These are phyloP conservation scores for Vitis riparia DNA, from an alignment of 164 flowering plant genomes.

Conservation along the genomic window DNA sequence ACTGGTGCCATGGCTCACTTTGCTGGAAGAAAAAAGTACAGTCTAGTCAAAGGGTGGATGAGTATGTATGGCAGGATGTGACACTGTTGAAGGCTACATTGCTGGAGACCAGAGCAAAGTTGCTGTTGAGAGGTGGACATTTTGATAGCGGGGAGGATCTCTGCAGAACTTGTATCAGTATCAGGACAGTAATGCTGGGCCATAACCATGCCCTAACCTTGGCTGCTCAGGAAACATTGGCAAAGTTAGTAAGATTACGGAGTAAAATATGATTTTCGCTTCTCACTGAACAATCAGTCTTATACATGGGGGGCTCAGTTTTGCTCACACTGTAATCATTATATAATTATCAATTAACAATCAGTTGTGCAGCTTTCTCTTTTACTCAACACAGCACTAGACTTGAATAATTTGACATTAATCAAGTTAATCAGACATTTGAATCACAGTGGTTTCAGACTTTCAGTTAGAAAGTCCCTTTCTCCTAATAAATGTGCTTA, in stretches of 20 bases:
- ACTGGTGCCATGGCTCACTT: constrained; percentile 74
- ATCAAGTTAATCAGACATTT: background rate
- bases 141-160: constrained; percentile 87
- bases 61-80: constrained; percentile 88
- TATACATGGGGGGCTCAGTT: constrained; percentile 4
- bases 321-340: constrained; percentile 18
- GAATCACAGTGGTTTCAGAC: too few relatives aligned
- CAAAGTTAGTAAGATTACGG: constrained; percentile 76
- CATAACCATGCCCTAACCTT: constrained; percentile 76
- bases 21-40: constrained; percentile 73
- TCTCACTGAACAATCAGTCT: background rate
- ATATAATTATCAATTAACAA: constrained; percentile 1
- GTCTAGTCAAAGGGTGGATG: constrained; percentile 61
- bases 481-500: too few relatives aligned
- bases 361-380: background rate
- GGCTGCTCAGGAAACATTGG: constrained; percentile 88
- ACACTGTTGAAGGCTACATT: constrained; percentile 79
- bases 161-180: constrained; percentile 86
- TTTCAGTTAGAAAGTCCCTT: too few relatives aligned
- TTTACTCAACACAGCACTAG: too few relatives aligned
- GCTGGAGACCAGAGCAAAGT: constrained; percentile 82
- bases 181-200: constrained; percentile 91
- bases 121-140: constrained; percentile 79
- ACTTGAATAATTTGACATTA: background rate
- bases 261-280: constrained; percentile 53